These are phyloP conservation scores for Neoboletus magnificus DNA, from an alignment of 768 basidiomycete species.

Conservation along the genomic window DNA sequence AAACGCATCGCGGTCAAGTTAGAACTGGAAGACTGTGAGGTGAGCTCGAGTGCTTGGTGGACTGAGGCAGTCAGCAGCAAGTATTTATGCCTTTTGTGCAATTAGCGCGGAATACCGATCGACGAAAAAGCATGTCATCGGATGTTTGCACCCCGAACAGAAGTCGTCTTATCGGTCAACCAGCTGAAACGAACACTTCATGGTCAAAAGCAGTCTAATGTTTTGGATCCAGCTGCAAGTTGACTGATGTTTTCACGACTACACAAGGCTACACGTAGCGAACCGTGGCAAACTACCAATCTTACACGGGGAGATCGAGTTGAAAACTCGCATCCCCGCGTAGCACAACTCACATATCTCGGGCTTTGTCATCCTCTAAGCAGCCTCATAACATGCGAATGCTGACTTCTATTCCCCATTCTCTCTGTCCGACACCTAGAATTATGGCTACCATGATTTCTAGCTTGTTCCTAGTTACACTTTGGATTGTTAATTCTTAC, in stretches of 20 bases:
- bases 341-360: neutral
- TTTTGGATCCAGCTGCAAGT: too few species aligned
- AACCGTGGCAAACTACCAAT: too few species aligned
- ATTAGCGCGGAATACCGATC: neutral
- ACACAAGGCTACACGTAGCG: too few species aligned
- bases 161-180: neutral
- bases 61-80: neutral
- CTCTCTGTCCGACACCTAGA: too few species aligned
- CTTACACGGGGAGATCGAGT: neutral
- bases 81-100: neutral
- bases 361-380: too few species aligned
- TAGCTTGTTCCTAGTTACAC: too few species aligned
- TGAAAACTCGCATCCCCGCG: neutral
- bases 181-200: neutral
- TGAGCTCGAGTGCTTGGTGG: neutral
- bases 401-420: too few species aligned
- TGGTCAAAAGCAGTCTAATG: too few species aligned
- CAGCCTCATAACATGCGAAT: too few species aligned
- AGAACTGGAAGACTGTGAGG: neutral
- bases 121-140: neutral
- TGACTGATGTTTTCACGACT: too few species aligned
- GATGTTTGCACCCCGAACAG: neutral
- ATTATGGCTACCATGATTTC: too few species aligned
- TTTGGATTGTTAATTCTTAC: too few species aligned
- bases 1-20: neutral